These are phyloP conservation scores for Saccharomycopsis lassenensis DNA, from an alignment of 805 yeast genomes.

Conservation along the genomic window DNA sequence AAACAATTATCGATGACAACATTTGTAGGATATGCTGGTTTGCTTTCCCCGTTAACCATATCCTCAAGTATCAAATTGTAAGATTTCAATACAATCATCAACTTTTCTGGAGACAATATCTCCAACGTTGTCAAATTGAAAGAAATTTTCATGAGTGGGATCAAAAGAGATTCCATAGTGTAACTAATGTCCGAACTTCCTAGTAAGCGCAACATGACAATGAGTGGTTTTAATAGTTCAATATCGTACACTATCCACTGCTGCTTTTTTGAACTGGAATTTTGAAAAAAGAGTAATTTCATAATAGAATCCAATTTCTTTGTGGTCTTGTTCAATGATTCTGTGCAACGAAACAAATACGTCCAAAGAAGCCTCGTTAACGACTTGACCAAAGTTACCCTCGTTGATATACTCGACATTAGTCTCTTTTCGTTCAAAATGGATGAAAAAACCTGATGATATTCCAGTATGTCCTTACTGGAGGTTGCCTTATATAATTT, in stretches of 20 bases:
- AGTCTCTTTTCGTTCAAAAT: constrained; percentile 3
- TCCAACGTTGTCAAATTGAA: constrained; percentile 50
- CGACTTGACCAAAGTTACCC: constrained; percentile 50
- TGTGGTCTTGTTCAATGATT: constrained; percentile 78
- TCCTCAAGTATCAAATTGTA: constrained; percentile 66
- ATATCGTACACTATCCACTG: constrained; percentile 68
- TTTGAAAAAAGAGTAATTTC: constrained; percentile 41
- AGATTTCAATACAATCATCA: constrained; percentile 58
- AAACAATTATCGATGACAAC: constrained; percentile 25
- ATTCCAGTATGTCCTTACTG: constrained; percentile 5
- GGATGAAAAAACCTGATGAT: constrained; percentile 8
- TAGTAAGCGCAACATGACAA: constrained; percentile 63
- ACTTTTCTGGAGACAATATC: constrained; percentile 53
- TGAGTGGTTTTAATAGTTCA: constrained; percentile 49
- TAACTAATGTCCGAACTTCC: constrained; percentile 75
- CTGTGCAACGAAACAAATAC: constrained; percentile 74
- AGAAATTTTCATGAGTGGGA: constrained; percentile 54
- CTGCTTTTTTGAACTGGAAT: constrained; percentile 35
- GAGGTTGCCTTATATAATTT: constrained; percentile 12
- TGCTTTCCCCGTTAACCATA: constrained; percentile 36
- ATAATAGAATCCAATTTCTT: constrained; percentile 62
- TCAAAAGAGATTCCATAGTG: constrained; percentile 64
- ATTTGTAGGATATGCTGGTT: constrained; percentile 68
- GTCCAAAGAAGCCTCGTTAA: constrained; percentile 81
- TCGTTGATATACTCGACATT: constrained; percentile 23